Evolutionary conservation across 345 rosid species (phyloP), one percentile per base, ranked within the genome.

Genomic region (Populus davidiana): DNA sequence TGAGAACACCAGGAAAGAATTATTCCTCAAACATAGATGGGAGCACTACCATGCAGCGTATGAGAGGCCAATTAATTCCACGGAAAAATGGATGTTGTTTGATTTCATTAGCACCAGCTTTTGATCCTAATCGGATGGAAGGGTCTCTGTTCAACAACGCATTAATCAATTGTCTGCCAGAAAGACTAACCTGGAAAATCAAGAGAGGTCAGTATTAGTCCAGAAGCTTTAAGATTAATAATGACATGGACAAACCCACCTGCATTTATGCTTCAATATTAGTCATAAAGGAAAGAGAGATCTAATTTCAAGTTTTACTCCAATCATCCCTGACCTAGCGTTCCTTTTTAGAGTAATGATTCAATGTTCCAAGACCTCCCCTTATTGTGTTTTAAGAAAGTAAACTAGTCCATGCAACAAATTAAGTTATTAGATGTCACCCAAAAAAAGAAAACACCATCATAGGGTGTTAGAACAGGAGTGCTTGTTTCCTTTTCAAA

Each of bases 81-180:
- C 90, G 92, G 86, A 93, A 96, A 82, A 96, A 96, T 69, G 93
- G 91, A 56, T 93, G 99, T 66, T 92, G 89, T 80, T 93, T 96
- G 81, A 96, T 91, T 83, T 96, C 97, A 73, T 83, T 88, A 67
- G 98, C 93, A 20, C 99, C 99, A 14, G 85, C 84, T 59, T 75
- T 85, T 65, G 98, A 87, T 80, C 99, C 99, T 84, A 96, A 85
- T 29, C 98, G 94, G 75, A 27, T 47, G 44, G 64, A 82, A 1
- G 98, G 99, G 77, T 96, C 96, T 85, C 92, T 85, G 78, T 86
- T 85, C 75, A 96, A 77, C 80, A 96, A 77, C 8, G 90, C 86
- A 78, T 93, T 85, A 27, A 96, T 87, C 85, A 96, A 80, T 78
- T 96, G 99, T 78, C 96, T 89, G 43, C 85, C 88, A 36, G 89